Evolutionary conservation across 139 green algal genomes (phyloP), one percentile per base, ranked within the genome.

Genomic region (Chlorella sp.): DNA sequence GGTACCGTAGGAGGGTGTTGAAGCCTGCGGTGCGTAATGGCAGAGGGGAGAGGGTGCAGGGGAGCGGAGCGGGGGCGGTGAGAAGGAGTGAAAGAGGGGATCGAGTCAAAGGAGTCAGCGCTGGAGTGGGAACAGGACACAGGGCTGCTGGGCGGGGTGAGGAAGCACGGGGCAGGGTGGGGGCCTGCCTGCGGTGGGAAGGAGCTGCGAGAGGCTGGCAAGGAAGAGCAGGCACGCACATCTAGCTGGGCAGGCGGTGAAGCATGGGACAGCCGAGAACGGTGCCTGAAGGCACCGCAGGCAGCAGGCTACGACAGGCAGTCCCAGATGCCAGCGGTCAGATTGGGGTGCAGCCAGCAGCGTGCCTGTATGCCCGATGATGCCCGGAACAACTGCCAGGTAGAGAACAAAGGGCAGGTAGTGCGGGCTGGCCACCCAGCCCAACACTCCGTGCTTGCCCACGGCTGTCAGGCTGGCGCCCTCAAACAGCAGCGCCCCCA

Each of bases 351-450:
- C 82, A 26, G 7, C 28, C 3, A 21, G 14, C 14, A 24, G n/a
- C 11, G 69, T 40, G 81, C 94, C 95, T 32, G 92, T 95, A 91
- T 98, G 96, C 0, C 96, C 96, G 28, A 97, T 83, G 34, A 98
- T 92, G 24, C 96, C 96, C 0, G 96, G 96, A 1, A 92, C 94
- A 16, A 94, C 28, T 16, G 92, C 94, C 73, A 98, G 87, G 87
- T 97, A 98, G 21, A 96, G 24, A 60, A 97, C 91, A 40, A 83
- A 82, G 0, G 84, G 87, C 22, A 94, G 76, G 87, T 95, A 95
- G 24, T 48, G 87, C 0, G 18, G 39, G 14, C 85, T 90, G 0
- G 68, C 39, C 3, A 93, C 42, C 94, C 95, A 97, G 30, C 95
- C 95, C 57, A 97, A 95, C 14, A 94, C 42, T 26, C 95, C 95